Conservation (phyloP, 805 yeast genomes). For the Martiniozyma abietophila region DNA sequence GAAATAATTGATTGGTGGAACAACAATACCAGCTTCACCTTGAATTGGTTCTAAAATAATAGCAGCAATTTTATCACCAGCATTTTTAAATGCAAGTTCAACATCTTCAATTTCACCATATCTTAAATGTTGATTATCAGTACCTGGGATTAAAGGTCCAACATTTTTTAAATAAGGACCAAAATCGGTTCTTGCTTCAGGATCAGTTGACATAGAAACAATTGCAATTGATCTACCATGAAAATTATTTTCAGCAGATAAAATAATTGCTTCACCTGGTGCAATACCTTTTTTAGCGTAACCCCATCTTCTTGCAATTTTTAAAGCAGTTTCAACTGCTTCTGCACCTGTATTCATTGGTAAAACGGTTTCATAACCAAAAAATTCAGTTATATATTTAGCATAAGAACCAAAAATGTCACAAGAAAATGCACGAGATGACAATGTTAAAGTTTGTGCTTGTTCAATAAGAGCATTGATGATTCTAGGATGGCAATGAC, state of each 20-base stretch:
- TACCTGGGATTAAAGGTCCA: conserved; percentile 79
- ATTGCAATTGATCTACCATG: conserved; percentile 96
- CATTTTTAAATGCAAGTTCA: conserved; percentile 66
- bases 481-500: conserved; percentile 95
- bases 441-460: conserved; percentile 73
- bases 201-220: conserved; percentile 86
- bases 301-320: conserved; percentile 97
- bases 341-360: conserved; percentile 99
- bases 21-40: conserved; percentile 97
- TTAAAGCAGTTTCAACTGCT: conserved; percentile 93
- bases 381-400: conserved; percentile 78
- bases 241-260: conserved; percentile 85
- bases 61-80: conserved; percentile 88
- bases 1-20: conserved; percentile 79
- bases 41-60: conserved; percentile 91
- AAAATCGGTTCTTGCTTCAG: conserved; percentile 78
- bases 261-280: conserved; percentile 72
- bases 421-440: conserved; percentile 79
- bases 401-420: conserved; percentile 84
- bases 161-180: conserved; percentile 85
- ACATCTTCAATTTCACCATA: conserved; percentile 84
- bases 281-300: conserved; percentile 80
- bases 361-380: conserved; percentile 83
- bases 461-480: conserved; percentile 78
- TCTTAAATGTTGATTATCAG: conserved; percentile 48